Conservation (phyloP, 75 land plant genomes). For the Cunninghamia lanceolata region DNA sequence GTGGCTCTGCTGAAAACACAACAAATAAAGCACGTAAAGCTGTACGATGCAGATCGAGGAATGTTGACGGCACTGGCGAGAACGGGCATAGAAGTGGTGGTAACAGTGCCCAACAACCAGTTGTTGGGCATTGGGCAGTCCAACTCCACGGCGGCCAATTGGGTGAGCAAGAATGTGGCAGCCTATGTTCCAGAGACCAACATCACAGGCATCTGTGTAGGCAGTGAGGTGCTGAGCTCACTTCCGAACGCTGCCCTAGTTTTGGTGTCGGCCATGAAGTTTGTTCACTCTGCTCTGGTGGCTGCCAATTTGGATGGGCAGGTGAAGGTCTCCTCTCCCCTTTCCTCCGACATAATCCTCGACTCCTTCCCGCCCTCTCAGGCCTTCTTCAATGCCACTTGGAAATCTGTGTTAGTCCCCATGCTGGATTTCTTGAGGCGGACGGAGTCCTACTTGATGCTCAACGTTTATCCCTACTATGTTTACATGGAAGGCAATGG, state of each 20-base stretch:
- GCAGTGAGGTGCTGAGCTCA: conserved; percentile 64
- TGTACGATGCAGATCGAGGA: conserved; percentile 58
- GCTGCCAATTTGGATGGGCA: conserved; percentile 51
- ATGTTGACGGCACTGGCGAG: conserved; percentile 54
- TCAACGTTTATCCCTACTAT: conserved; percentile 62
- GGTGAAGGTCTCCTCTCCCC: conserved; percentile 66
- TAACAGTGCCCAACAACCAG: conserved; percentile 60
- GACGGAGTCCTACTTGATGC: conserved; percentile 53
- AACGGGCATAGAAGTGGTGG: conserved; percentile 54
- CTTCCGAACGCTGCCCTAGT: conserved; percentile 45
- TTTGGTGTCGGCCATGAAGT: conserved; percentile 60
- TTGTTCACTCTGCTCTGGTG: conserved; percentile 61
- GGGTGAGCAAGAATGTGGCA: conserved; percentile 55
- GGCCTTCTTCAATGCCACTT: conserved; percentile 58
- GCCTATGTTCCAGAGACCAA: conserved; percentile 61
- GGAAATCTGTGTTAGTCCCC: conserved; percentile 51
- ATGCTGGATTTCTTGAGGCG: conserved; percentile 51
- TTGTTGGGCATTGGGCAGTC: conserved; percentile 58
- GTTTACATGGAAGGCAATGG: conserved; percentile 45
- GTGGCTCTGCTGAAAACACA: conserved; percentile 58
- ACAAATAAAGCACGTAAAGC: conserved; percentile 45
- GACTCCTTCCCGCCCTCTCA: conserved; percentile 74
- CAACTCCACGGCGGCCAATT: conserved; percentile 57
- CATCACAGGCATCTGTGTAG: conserved; percentile 67
- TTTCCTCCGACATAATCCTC: conserved; percentile 47